Base-by-base conservation (phyloP, 345 rosid genomes). In the Lepidium africanum region DNA sequence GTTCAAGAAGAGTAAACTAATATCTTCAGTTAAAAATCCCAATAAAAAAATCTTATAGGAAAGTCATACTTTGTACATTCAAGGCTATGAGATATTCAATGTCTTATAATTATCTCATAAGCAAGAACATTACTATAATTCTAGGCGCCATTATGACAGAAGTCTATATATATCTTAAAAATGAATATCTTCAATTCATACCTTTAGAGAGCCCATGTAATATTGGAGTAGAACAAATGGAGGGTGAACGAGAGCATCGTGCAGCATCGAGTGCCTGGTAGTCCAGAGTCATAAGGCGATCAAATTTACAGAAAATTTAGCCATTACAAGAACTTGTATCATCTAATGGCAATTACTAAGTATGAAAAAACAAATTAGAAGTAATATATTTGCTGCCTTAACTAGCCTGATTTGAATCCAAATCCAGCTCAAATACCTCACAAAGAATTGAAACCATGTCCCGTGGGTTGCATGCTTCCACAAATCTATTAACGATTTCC, bases 371-470 rank as follows among this genome's bases (percentile, higher is more conserved):
- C 17, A 71, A 54, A 47, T 6, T 58, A 40, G 21, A 45, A 46
- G 21, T 47, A 33, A 38, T 58, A 39, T n/a, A 41, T 73, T 16
- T 32, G 49, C 36, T 64, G 64, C 43, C 33, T 65, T 19, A 21
- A 39, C 47, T 40, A 58, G 65, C 16, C 57, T 23, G 41, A 67
- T 59, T 33, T 17, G 27, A 52, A 25, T 7, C 45, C 10, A 16
- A 60, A 25, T 23, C 38, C 36, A 16, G 45, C 62, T 41, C 11
- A 30, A 23, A 13, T 67, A 90, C 98, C 96, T 84, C 97, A 30
- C 94, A 93, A 62, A 93, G 83, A 83, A 93, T 66, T 30, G 89
- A 60, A 77, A 84, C 83, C 97, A 93, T 87, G 74, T 93, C 97
- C 23, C 94, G 83, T 0, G 98, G 97, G 77, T 72, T 86, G 65